Conservation (phyloP, 2,329 filamentous ascomycete species). For the Thelonectria rubi region DNA sequence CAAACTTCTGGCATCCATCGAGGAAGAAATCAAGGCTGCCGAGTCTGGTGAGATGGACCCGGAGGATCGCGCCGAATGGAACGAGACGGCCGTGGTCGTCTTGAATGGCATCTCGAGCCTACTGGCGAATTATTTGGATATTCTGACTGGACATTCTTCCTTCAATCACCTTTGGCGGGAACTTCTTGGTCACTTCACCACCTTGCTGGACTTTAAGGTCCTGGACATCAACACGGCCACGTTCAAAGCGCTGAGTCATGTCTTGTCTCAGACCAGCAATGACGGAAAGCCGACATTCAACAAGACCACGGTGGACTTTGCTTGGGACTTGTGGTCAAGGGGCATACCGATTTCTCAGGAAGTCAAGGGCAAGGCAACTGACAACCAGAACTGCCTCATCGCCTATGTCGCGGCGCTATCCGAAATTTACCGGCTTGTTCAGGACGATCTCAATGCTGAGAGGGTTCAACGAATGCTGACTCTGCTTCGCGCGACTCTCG, state of each 20-base stretch:
- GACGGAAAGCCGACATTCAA: conserved; percentile 56
- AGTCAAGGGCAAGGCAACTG: conserved; percentile 51
- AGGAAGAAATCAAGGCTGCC: conserved; percentile 59
- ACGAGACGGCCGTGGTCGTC: conserved; percentile 78
- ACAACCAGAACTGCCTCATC: conserved; percentile 84
- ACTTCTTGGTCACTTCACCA: conserved; percentile 74
- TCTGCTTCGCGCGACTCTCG: conserved; percentile 75
- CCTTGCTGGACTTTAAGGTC: conserved; percentile 68
- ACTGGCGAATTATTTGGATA: conserved; percentile 78
- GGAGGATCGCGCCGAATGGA: conserved; percentile 67
- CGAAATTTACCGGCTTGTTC: conserved; percentile 81
- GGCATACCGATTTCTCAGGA: conserved; percentile 64
- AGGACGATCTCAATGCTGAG: conserved; percentile 67
- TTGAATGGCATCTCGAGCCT: conserved; percentile 77
- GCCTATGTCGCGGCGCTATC: conserved; percentile 82
- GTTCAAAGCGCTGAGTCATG: conserved; percentile 72
- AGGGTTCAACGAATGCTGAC: conserved; percentile 73
- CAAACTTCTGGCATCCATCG: conserved; percentile 76
- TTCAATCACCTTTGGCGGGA: conserved; percentile 81
- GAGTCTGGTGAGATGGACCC: conserved; percentile 51
- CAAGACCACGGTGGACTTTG: conserved; percentile 64
- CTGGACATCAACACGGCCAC: conserved; percentile 77
- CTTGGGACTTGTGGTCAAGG: conserved; percentile 76
- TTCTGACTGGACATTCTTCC: conserved; percentile 70
- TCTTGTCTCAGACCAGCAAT: conserved; percentile 63